Evolutionary conservation across 139 green algal genomes (phyloP).

Genomic region (Volvox africanus): DNA sequence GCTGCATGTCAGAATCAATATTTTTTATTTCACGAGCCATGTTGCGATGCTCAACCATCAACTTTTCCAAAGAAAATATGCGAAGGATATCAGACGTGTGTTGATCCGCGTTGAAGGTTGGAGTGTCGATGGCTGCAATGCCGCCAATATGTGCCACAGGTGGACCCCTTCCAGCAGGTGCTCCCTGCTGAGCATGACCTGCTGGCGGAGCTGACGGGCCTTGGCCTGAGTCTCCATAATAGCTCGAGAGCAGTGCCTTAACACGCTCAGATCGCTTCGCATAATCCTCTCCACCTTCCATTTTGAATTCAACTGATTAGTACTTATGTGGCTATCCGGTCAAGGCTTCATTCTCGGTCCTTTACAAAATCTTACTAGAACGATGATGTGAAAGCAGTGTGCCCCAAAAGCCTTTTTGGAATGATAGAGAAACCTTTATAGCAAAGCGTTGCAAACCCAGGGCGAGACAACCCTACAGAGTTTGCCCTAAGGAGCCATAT

Average conservation of each 20-base stretch:
- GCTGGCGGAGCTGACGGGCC: not conserved
- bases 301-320: not conserved
- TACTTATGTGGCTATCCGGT: not conserved
- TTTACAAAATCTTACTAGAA: too few species aligned
- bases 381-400: too few species aligned
- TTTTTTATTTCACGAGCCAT: slow-evolving; percentile 91
- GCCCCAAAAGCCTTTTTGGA: too few species aligned
- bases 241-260: slow-evolving; percentile 77
- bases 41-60: slow-evolving; percentile 84
- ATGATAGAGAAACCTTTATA: too few species aligned
- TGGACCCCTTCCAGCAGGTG: not conserved
- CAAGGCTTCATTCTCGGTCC: too few species aligned
- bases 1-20: slow-evolving; percentile 97
- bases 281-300: slow-evolving; percentile 59
- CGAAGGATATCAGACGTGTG: slow-evolving; percentile 68
- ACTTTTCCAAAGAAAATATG: slow-evolving; percentile 70
- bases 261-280: slow-evolving; percentile 65
- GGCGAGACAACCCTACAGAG: too few species aligned
- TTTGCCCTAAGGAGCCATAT: too few species aligned
- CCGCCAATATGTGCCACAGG: not conserved
- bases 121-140: slow-evolving; percentile 60
- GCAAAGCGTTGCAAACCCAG: too few species aligned
- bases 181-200: not conserved
- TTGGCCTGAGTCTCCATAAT: slow-evolving; percentile 69
- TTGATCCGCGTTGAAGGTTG: slow-evolving; percentile 68